Evolutionary conservation across 768 basidiomycete species (phyloP), one percentile per base, ranked within the genome.

Genomic region (Mycena haematopus): DNA sequence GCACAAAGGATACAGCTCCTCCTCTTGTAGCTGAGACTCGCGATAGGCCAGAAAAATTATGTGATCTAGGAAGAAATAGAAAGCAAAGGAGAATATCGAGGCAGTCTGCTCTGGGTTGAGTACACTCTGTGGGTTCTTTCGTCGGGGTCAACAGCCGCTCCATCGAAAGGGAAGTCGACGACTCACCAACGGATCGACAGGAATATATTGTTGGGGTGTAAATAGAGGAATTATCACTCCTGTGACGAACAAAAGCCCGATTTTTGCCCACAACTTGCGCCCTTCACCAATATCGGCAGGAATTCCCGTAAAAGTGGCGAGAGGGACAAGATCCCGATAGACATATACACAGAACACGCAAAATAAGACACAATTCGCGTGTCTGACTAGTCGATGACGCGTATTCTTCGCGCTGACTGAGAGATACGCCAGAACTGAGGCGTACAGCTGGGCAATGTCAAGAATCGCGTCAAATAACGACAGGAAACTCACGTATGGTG

Each of bases 1-100:
- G 6, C 83, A 83, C 73, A 90, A 82, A 5, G 85, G 85, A n/a
- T 87, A 88, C 44, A 88, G 74, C 50, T 87, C 70, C 45, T 88
- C 85, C 36, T 66, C 65, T n/a, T 53, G 19, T 1, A 87, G 68
- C 66, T 83, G 82, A 2, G 79, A 66, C 22, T 80, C 66, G 21
- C 76, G 72, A 64, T 79, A 78, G 1, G 80, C 84, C 10, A 72
- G 66, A 60, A 76, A 76, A 22, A 88, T 74, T 35, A 84, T 72
- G 6, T 78, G 77, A 64, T 90, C 85, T 64, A 90, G 72, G 74
- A 80, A 91, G 15, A 76, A 74, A 69, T 81, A 89, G 7, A 79
- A 69, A 25, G 81, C 29, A 13, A 76, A 68, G 1, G 77, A 80
- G 44, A 84, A 72, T 55, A 78, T 68, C 1, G 84, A 82, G 1